Conservation (phyloP, 2,329 filamentous ascomycete genomes). For the Rutstroemia sp. region DNA sequence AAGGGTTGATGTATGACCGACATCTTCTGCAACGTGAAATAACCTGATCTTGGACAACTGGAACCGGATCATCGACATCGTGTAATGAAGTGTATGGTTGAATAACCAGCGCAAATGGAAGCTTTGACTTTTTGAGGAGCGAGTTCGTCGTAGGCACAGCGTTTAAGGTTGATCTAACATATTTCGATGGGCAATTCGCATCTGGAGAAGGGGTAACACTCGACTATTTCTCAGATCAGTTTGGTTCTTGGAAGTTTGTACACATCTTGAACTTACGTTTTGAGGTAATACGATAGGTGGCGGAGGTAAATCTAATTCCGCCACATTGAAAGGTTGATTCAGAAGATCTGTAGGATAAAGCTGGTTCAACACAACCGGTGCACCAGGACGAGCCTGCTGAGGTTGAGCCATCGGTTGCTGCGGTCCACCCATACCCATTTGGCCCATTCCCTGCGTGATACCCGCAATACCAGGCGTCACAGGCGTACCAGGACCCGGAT, state of each 20-base stretch:
- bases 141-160: slow-evolving; percentile 88
- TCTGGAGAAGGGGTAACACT: slow-evolving; percentile 86
- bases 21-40: slow-evolving; percentile 95
- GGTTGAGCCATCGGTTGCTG: slow-evolving; percentile 30
- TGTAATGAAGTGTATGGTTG: slow-evolving; percentile 92
- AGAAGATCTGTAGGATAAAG: slow-evolving; percentile 88
- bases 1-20: slow-evolving; percentile 96
- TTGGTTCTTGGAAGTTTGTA: slow-evolving; percentile 6
- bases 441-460: slow-evolving; percentile 76
- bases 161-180: slow-evolving; percentile 91
- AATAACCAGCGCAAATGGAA: slow-evolving; percentile 92
- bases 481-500: slow-evolving; percentile 44
- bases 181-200: slow-evolving; percentile 89
- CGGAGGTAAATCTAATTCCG: slow-evolving; percentile 84
- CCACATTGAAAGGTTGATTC: slow-evolving; percentile 88
- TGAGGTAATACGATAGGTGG: slow-evolving; percentile 85
- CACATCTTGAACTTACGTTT: slow-evolving; percentile 59
- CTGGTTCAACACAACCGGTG: slow-evolving; percentile 64
- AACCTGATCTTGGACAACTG: slow-evolving; percentile 91
- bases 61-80: slow-evolving; percentile 84
- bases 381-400: slow-evolving; percentile 40
- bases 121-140: slow-evolving; percentile 90
- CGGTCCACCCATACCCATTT: slow-evolving; percentile 58
- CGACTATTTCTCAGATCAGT: slow-evolving; percentile 49
- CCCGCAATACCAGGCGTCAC: slow-evolving; percentile 47